A percentile compares a stretch with the other conserved stretches of the same genome.
Conservation (phyloP, 1,139 yeast genomes). For the Taiozyma sp. region DNA sequence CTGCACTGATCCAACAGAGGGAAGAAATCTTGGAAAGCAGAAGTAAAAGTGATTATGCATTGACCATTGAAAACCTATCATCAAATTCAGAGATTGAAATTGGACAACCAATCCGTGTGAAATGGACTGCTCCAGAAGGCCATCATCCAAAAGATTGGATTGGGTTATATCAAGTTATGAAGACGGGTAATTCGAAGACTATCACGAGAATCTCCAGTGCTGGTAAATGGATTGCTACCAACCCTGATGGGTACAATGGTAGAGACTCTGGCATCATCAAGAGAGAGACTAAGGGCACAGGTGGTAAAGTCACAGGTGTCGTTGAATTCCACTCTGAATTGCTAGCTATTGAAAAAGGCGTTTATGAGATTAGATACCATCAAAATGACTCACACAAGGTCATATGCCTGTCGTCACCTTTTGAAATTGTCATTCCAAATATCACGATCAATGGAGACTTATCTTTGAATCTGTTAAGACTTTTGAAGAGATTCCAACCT, state of each 20-base stretch:
- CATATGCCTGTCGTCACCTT: constrained; percentile 61
- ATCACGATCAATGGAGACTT: constrained; percentile 34
- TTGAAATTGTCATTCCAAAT: constrained; percentile 47
- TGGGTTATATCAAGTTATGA: constrained; percentile 65
- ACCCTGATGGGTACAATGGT: constrained; percentile 27
- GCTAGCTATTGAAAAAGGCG: constrained; percentile 65
- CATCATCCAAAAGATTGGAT: constrained; percentile 61
- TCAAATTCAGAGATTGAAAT: constrained; percentile 27
- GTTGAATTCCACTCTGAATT: constrained; percentile 45
- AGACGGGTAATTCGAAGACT: constrained; percentile 52
- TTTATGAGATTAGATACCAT: constrained; percentile 75
- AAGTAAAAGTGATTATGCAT: constrained; percentile 11
- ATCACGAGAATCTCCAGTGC: constrained; percentile 59
- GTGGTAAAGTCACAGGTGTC: constrained; percentile 38
- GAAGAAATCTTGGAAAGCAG: constrained; percentile 3
- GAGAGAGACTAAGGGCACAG: constrained; percentile 24
- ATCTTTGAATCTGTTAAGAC: constrained; percentile 12
- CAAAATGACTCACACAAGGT: constrained; percentile 68
- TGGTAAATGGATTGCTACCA: constrained; percentile 65
- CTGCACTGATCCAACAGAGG: not conserved
- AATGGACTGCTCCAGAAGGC: constrained; percentile 50
- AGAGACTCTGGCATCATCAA: constrained; percentile 15
- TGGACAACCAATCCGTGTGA: constrained; percentile 51
- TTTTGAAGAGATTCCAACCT: constrained; percentile 21
- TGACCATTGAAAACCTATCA: constrained; percentile 12